phyloP scores from a whole-genome alignment of 2,329 filamentous ascomycete species.

The Xylariaceae sp. region DNA sequence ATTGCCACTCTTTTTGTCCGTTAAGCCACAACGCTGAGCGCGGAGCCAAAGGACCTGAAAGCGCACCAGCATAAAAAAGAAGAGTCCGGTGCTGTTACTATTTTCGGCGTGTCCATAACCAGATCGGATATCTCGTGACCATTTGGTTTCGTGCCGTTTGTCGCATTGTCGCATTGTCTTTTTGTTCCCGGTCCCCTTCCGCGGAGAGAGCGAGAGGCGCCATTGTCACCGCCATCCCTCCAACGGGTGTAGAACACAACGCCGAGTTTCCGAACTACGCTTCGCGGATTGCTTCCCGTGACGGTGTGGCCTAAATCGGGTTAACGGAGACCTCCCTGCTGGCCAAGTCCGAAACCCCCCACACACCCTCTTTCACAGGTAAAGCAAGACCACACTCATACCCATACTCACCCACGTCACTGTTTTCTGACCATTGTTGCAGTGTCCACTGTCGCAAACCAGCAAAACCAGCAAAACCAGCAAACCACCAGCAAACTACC shows the following conservation, averaged over 20 bases:
- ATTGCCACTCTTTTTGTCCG: constrained; percentile 10
- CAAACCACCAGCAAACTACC: no score
- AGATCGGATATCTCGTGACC: constrained; percentile 2
- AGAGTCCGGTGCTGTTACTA: not conserved
- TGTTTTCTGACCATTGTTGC: constrained; percentile 17
- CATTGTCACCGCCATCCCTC: constrained; percentile 9
- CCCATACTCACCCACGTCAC: not conserved
- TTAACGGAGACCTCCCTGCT: constrained; percentile 10
- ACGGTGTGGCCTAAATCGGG: constrained; percentile 6
- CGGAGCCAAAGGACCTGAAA: constrained; percentile 11
- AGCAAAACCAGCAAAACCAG: no score
- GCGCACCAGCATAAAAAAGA: constrained; percentile 11
- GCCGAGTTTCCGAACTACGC: constrained; percentile 12
- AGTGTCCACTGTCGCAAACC: not conserved
- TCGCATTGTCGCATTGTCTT: not conserved
- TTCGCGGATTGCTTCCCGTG: constrained; percentile 10
- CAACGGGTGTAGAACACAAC: constrained; percentile 1
- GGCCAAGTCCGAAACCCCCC: constrained; percentile 16
- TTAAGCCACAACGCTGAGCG: constrained; percentile 22
- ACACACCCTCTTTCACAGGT: constrained; percentile 8
- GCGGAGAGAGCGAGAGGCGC: constrained; percentile 14
- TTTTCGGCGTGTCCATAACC: constrained; percentile 10
- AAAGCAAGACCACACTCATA: constrained; percentile 5
- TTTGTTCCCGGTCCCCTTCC: not conserved
- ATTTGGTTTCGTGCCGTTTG: not conserved